Evolutionary conservation across 2,329 filamentous ascomycete genomes (phyloP), one percentile per base, ranked within the genome.

Genomic region (Fusarium sambucinum): DNA sequence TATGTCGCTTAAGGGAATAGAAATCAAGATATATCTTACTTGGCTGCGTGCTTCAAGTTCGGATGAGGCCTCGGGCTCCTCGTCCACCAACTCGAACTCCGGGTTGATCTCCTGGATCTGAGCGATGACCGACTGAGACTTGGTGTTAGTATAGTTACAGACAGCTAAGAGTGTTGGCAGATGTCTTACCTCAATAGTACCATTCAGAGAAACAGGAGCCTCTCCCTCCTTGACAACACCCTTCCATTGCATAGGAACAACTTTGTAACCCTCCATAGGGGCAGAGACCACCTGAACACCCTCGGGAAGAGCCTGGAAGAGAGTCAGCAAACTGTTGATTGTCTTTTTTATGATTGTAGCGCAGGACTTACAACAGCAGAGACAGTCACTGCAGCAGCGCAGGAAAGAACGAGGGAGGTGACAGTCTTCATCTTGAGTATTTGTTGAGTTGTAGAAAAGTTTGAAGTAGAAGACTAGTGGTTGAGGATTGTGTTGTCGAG

Each of bases 1-100:
- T 35, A 2, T n/a, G 16, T 35, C 0, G 1, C 8, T 35, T 0
- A 3, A 35, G n/a, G 10, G 4, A 35, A n/a, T 5, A 10, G 4
- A 0, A 35, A 35, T 35, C 16, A n/a, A 35, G 2, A 17, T 35
- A 10, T 35, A n/a, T 35, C 33, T 35, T 35, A 35, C 33, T n/a
- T 16, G 33, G 33, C n/a, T 35, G 16, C 33, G 33, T 35, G 33
- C 33, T 35, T 35, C 33, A 1, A 35, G 33, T n/a, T 17, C 33
- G 16, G 33, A 35, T 17, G 33, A 35, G 16, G 16, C 33, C n/a
- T n/a, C n/a, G n/a, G 16, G 8, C 16, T 35, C 33, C 5, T 35
- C 33, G 9, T 35, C 33, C 16, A 35, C 9, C 33, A 35, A 35
- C 33, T 35, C 9, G 17, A 35, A 35, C 33, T 35, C 33, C 1